phyloP scores from a whole-genome alignment of 2,329 filamentous ascomycete genomes.

The Aureobasidium sp. region DNA sequence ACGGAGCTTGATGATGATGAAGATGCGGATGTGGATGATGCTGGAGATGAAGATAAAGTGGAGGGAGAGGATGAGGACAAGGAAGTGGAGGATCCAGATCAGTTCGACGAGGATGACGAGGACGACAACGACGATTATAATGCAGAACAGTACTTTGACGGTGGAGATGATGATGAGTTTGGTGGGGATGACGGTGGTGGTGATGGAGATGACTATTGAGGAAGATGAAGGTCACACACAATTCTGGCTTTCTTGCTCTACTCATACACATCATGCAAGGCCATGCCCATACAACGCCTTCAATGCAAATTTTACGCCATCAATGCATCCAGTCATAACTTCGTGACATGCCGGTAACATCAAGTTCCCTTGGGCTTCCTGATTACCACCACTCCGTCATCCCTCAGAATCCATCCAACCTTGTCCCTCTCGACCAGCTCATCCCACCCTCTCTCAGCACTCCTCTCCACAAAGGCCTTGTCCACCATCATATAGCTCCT shows the following conservation, averaged over 20 bases:
- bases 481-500: constrained; percentile 71
- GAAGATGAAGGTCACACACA: background rate
- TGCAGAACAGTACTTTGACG: constrained; percentile 57
- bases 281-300: background rate
- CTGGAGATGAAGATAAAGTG: constrained; percentile 33
- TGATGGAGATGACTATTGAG: constrained; percentile 19
- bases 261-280: background rate
- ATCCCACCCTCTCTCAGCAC: constrained; percentile 63
- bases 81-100: constrained; percentile 53
- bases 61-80: constrained; percentile 46
- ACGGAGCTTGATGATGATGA: constrained; percentile 29
- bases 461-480: constrained; percentile 57
- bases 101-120: constrained; percentile 48
- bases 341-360: background rate
- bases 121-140: constrained; percentile 54
- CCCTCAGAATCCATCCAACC: constrained; percentile 76
- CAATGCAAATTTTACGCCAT: background rate
- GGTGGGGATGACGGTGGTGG: constrained; percentile 43
- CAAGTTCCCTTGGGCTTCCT: constrained; percentile 10
- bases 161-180: constrained; percentile 49
- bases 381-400: constrained; percentile 31
- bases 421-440: constrained; percentile 59
- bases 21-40: constrained; percentile 31
- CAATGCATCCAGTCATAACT: background rate
- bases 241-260: background rate